These are phyloP conservation scores for Areca catechu DNA, from an alignment of 176 grass and related monocot genomes.

Conservation along the genomic window DNA sequence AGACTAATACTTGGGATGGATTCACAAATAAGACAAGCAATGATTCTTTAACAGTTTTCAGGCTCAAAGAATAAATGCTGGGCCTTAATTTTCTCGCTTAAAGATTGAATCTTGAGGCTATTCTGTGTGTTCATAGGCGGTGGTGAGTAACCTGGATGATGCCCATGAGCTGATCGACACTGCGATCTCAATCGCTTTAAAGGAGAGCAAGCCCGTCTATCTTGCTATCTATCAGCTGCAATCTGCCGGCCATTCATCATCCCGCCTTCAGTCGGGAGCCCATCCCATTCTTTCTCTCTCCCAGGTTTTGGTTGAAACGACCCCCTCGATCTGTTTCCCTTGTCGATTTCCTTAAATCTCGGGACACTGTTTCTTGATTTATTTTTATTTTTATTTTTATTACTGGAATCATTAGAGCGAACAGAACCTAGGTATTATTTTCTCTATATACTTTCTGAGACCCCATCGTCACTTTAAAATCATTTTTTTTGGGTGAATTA, in stretches of 20 bases:
- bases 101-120: too few species aligned
- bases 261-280: conserved; percentile 16
- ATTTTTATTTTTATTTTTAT: too few species aligned
- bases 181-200: conserved; percentile 11
- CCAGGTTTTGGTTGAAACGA: not conserved
- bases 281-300: conserved; percentile 7
- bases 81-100: too few species aligned
- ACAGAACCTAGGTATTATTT: too few species aligned
- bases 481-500: too few species aligned
- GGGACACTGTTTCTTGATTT: not conserved
- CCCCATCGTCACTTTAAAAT: too few species aligned
- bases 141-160: conserved; percentile 10
- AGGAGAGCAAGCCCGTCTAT: conserved; percentile 21
- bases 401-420: too few species aligned
- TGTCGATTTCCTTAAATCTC: not conserved
- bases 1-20: too few species aligned
- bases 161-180: conserved; percentile 20
- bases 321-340: not conserved
- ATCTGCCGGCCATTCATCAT: conserved; percentile 8
- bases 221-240: conserved; percentile 10
- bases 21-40: too few species aligned
- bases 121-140: not conserved
- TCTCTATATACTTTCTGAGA: too few species aligned
- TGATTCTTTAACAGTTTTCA: too few species aligned
- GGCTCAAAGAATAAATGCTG: too few species aligned